Evolutionary conservation across 805 yeast species (phyloP), one percentile per base, ranked within the genome.

Genomic region (Diddensiella santjacobensis): DNA sequence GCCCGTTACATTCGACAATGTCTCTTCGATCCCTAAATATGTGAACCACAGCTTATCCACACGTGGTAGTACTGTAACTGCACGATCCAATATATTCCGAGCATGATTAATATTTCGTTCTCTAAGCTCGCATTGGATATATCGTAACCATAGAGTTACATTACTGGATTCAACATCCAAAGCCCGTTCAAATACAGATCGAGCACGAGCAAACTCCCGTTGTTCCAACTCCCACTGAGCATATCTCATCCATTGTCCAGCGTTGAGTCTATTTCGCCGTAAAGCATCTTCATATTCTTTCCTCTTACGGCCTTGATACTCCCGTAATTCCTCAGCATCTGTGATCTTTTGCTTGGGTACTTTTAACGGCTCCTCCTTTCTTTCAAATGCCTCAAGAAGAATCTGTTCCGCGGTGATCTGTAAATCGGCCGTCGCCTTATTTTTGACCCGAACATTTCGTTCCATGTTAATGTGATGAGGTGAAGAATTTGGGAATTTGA

Each of bases 171-270:
- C 84, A 5, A 87, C 87, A 45, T 81, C 84, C 26, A 91, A 63
- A 0, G 96, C 95, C 44, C 98, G 72, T 64, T 91, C 99, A 67
- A 84, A 85, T 3, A 93, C 73, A 0, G 96, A 86, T 47, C 98
- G 71, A 0, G 95, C 96, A 19, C 97, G 71, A 17, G 78, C 72
- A 51, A 78, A 73, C 59, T 91, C 96, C 51, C 80, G 83, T 57
- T 87, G 91, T 3, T 84, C 84, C 3, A 82, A 64, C 65, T 91
- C 99, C 78, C 89, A 87, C 50, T 77, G 78, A 0, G 96, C 98
- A 64, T 91, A 93, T 48, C 96, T 72, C 62, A 87, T 74, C 96
- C 98, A 93, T 62, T 89, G 96, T 1, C 87, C 84, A 59, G 78
- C 73, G 59, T 88, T 89, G 30, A 84, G 76, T 50, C 96, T 70